Evolutionary conservation across 345 rosid genomes (phyloP), one percentile per base, ranked within the genome.

Genomic region (Draba incana): DNA sequence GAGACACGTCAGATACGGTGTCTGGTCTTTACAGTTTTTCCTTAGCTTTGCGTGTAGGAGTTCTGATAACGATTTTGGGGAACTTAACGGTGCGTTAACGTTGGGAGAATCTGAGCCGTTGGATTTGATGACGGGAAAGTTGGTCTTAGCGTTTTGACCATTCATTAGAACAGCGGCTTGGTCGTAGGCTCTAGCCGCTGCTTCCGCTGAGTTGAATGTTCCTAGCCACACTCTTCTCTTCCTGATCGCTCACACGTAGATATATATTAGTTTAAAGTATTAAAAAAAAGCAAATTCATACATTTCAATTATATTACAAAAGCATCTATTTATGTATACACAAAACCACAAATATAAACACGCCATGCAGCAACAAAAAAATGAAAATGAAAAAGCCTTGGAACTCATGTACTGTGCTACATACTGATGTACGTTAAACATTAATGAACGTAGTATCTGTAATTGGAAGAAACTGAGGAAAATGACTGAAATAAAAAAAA

Each of bases 171-270:
- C 50, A 3, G 92, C 86, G 20, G 96, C 96, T 71, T 85, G 82
- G 59, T 89, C 92, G 41, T 86, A 85, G 6, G 89, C 90, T 54
- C 75, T 82, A 2, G 92, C 96, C 2, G 96, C 96, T 2, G 83
- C 87, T 74, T 86, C 92, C 0, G 90, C 96, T 3, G 96, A 81
- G 78, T 85, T 85, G 57, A 89, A 89, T 15, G 96, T 89, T 15
- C 96, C 96, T 2, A 89, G 79, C 96, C 96, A 89, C 24, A 89
- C 84, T 69, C 96, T 86, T 69, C 84, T 82, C 72, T 89, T 86
- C 83, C 96, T 89, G 66, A 20, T 31, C 12, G 6, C 8, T 28
- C 20, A 33, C 12, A 23, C 5, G 5, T 20, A 20, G 20, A 20
- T 20, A 20, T 20, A 20, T 20, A 20, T 20, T 20, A 20, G 20